Evolutionary conservation across 2,329 filamentous ascomycete species (phyloP).

Genomic region (Gyromitra esculenta): DNA sequence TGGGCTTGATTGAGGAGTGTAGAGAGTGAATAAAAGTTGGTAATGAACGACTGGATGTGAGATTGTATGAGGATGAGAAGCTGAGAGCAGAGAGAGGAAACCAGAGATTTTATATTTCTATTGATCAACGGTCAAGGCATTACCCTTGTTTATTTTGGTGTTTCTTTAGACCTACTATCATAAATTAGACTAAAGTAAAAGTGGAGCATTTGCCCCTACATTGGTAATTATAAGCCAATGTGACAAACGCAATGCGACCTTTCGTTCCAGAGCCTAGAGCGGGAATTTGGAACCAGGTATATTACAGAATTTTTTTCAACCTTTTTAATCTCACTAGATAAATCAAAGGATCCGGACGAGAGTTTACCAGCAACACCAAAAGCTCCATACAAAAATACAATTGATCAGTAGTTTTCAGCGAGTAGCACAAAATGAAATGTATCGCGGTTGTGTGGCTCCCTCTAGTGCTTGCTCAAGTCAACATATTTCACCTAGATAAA

Average conservation of each 20-base stretch:
- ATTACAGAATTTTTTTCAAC: too few species aligned
- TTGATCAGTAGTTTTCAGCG: too few species aligned
- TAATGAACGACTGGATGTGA: neutral
- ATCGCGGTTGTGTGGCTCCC: too few species aligned
- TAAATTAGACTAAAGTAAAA: neutral
- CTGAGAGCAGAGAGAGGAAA: neutral
- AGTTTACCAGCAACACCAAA: too few species aligned
- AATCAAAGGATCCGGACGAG: too few species aligned
- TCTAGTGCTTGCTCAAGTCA: too few species aligned
- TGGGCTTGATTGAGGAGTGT: neutral
- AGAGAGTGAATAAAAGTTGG: constrained; percentile 32
- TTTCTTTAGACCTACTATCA: neutral
- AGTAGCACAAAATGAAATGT: too few species aligned
- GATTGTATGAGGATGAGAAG: constrained; percentile 1
- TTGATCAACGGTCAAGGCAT: neutral
- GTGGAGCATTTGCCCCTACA: constrained; percentile 11
- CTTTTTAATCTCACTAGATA: too few species aligned
- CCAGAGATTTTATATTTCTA: constrained; percentile 8
- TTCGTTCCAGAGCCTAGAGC: too few species aligned
- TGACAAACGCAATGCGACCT: neutral
- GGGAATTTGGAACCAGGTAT: too few species aligned
- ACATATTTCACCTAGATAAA: too few species aligned
- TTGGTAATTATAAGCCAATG: neutral
- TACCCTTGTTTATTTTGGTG: constrained; percentile 2
- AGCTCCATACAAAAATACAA: too few species aligned